These are phyloP conservation scores for Trichoderma simmonsii DNA, from an alignment of 2,329 filamentous ascomycete species.

Conservation along the genomic window DNA sequence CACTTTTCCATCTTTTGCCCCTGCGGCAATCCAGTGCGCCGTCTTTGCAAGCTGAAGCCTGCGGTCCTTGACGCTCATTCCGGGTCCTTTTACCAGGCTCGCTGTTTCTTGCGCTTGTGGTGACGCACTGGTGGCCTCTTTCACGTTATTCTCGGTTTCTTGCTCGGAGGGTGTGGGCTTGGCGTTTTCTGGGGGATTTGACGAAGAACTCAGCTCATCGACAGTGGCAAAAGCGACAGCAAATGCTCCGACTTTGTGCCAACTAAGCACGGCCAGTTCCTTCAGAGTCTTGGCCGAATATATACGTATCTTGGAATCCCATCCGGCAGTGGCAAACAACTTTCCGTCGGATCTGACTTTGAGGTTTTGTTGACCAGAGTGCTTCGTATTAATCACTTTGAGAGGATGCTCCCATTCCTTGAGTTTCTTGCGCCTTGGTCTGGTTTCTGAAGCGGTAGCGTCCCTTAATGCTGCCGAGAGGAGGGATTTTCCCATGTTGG, in stretches of 20 bases:
- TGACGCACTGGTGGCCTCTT: background rate
- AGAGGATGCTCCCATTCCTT: constrained; percentile 47
- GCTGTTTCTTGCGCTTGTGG: background rate
- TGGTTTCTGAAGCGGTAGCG: background rate
- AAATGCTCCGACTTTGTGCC: constrained; percentile 89
- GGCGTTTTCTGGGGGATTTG: background rate
- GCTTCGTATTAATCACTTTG: constrained; percentile 71
- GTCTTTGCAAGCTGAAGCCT: constrained; percentile 61
- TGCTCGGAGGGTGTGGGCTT: background rate
- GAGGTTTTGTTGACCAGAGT: constrained; percentile 84
- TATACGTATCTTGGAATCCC: constrained; percentile 79
- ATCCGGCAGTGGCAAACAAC: constrained; percentile 86
- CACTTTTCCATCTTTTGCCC: constrained; percentile 92
- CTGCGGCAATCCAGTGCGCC: constrained; percentile 86
- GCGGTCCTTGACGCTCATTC: constrained; percentile 54
- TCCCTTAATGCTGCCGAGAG: constrained; percentile 26
- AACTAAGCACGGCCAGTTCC: constrained; percentile 88
- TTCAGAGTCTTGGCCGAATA: constrained; percentile 79
- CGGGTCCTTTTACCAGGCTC: background rate
- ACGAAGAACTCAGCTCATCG: constrained; percentile 2
- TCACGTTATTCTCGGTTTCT: background rate
- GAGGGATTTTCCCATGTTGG: constrained; percentile 21
- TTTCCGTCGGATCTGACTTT: constrained; percentile 73
- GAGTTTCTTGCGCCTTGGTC: constrained; percentile 18
- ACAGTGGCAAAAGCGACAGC: constrained; percentile 67